These are phyloP conservation scores for Xerocomus nothofagi DNA, from an alignment of 1,284 basidiomycete species.

Conservation along the genomic window DNA sequence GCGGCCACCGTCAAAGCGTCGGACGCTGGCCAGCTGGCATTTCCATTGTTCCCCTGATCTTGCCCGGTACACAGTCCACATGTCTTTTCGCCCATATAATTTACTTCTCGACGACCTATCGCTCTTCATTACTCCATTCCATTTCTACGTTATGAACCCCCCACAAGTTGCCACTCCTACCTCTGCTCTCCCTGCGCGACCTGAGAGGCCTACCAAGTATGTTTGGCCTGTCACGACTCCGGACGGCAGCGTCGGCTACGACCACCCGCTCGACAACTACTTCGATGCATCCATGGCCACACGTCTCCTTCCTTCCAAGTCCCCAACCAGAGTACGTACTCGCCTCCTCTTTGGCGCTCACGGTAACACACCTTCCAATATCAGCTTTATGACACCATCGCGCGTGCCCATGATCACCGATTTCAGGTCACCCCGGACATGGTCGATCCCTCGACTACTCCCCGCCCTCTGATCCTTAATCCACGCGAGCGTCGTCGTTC, in stretches of 20 bases:
- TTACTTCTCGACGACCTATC: conserved; percentile 4
- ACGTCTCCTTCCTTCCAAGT: conserved; percentile 11
- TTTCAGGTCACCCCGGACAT: conserved; percentile 10
- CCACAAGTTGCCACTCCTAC: conserved; percentile 8
- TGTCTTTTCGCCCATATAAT: conserved; percentile 21
- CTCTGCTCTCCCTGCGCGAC: conserved; percentile 14
- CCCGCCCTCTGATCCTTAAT: conserved; percentile 10
- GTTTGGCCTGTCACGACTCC: conserved; percentile 2
- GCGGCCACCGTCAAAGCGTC: conserved; percentile 13
- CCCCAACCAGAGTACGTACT: conserved; percentile 18
- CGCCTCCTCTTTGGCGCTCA: background rate
- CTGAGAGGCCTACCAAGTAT: conserved; percentile 16
- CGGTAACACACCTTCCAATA: background rate
- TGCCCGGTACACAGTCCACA: conserved; percentile 25
- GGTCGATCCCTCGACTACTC: conserved; percentile 19
- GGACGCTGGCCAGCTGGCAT: background rate
- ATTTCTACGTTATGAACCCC: conserved; percentile 14
- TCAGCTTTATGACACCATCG: conserved; percentile 33
- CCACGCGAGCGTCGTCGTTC: conserved; percentile 20
- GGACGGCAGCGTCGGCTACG: conserved; percentile 22
- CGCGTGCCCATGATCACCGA: conserved; percentile 26
- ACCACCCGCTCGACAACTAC: conserved; percentile 28
- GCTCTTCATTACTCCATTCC: conserved; percentile 1
- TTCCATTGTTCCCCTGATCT: conserved; percentile 22
- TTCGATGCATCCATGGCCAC: conserved; percentile 25